Evolutionary conservation across 1,284 basidiomycete species (phyloP).

Genomic region (Cryptococcus hybrid): DNA sequence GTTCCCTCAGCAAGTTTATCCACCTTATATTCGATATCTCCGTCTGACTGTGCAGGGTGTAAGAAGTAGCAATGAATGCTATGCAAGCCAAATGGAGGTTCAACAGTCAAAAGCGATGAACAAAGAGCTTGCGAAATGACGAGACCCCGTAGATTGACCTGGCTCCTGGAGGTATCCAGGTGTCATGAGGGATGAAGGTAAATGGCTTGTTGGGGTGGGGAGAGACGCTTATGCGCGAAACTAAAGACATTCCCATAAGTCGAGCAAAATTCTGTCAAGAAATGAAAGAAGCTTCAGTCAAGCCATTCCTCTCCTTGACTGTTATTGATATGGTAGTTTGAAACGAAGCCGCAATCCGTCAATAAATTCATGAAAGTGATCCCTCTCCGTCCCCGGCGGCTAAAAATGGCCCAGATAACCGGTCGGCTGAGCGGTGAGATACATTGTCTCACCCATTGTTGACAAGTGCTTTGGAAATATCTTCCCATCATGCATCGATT

Average conservation of each 20-base stretch:
- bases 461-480: no score
- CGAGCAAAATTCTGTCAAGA: no score
- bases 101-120: conserved; percentile 71
- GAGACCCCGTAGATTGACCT: conserved; percentile 82
- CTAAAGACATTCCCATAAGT: background rate
- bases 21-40: conserved; percentile 79
- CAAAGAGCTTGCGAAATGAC: conserved; percentile 84
- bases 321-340: no score
- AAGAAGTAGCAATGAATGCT: conserved; percentile 55
- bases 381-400: no score
- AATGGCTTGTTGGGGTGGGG: background rate
- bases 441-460: no score
- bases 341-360: no score
- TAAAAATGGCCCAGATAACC: no score
- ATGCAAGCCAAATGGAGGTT: conserved; percentile 60
- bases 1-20: conserved; percentile 68
- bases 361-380: no score
- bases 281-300: no score
- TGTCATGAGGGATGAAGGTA: conserved; percentile 55
- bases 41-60: conserved; percentile 63
- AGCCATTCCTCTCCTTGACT: no score
- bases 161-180: conserved; percentile 64
- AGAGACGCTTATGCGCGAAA: conserved; percentile 5
- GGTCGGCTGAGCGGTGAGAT: no score
- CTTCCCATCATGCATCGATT: no score